Conservation (phyloP, 2,329 filamentous ascomycete species). For the Podosphaera fusca region DNA sequence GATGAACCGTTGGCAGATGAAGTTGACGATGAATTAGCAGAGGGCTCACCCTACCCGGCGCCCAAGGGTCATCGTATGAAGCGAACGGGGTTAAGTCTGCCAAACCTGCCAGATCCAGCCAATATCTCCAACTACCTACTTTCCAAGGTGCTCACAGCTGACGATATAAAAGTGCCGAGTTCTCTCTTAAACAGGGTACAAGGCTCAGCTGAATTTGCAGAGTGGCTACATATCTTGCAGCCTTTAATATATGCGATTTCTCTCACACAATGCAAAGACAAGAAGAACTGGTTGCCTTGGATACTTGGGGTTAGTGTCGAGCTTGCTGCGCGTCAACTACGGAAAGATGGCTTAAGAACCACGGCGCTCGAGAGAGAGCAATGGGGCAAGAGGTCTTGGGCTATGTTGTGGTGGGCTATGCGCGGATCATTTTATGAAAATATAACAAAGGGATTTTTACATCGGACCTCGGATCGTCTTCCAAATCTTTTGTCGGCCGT, state of each 20-base stretch:
- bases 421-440: constrained; percentile 93
- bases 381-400: constrained; percentile 69
- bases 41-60: constrained; percentile 11
- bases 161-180: constrained; percentile 85
- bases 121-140: constrained; percentile 77
- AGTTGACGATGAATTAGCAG: constrained; percentile 21
- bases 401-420: constrained; percentile 89
- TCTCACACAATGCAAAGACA: constrained; percentile 44
- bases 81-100: constrained; percentile 69
- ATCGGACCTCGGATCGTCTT: constrained; percentile 21
- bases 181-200: constrained; percentile 65
- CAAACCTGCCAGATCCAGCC: constrained; percentile 54
- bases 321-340: constrained; percentile 65
- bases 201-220: constrained; percentile 51
- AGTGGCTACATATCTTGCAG: constrained; percentile 76
- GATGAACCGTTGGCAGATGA: constrained; percentile 23
- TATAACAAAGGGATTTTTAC: constrained; percentile 54
- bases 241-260: constrained; percentile 71
- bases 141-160: constrained; percentile 73
- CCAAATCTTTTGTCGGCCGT: constrained; percentile 59
- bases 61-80: constrained; percentile 67
- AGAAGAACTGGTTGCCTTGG: constrained; percentile 81
- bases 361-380: constrained; percentile 80
- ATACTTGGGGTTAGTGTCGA: constrained; percentile 66
- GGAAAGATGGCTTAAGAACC: constrained; percentile 39